Evolutionary conservation across 2,329 filamentous ascomycete species (phyloP), one percentile per base, ranked within the genome.

Genomic region (Colletotrichum agaves): DNA sequence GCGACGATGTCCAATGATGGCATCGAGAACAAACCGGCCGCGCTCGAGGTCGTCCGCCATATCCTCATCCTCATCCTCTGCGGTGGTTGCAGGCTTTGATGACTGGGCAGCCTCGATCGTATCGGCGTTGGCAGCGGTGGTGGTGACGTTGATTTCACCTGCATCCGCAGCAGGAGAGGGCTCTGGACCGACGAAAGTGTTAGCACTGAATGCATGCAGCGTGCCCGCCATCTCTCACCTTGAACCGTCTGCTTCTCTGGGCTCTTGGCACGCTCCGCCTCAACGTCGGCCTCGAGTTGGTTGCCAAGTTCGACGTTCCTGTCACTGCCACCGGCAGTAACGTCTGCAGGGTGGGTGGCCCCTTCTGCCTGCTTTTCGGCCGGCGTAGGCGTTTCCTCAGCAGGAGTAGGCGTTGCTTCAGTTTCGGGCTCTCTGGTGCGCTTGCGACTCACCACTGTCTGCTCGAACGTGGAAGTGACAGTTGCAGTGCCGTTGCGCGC

Each of bases 361-460:
- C 43, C 31, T 1, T 65, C 62, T 1, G n/a, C 10, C 12, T 65
- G 50, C 6, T 60, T 47, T 2, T 56, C 65, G 5, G 2, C 23
- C 2, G 61, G 35, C 2, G 53, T 31, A 3, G 41, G 43, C 1
- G 39, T 57, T 6, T 50, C 47, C 4, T 53, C 63, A 0, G 21
- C 46, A 21, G 65, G 23, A 2, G 35, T 21, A 4, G 61, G 62
- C 3, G 49, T 67, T 11, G 37, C 55, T 5, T 66, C 62, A 2
- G 11, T 21, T 27, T 69, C 56, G 0, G 62, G 66, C 33, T 69
- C 66, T 56, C 56, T 62, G 43, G 56, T 67, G 13, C 56, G 62
- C 33, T 67, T 67, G 35, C 63, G 66, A 50, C 66, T 67, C 13
- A 56, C 63, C 3, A 66, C 19, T 5, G 57, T 57, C 43, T 69